These are phyloP conservation scores for Sonneratia caseolaris DNA, from an alignment of 345 rosid species.

Conservation along the genomic window DNA sequence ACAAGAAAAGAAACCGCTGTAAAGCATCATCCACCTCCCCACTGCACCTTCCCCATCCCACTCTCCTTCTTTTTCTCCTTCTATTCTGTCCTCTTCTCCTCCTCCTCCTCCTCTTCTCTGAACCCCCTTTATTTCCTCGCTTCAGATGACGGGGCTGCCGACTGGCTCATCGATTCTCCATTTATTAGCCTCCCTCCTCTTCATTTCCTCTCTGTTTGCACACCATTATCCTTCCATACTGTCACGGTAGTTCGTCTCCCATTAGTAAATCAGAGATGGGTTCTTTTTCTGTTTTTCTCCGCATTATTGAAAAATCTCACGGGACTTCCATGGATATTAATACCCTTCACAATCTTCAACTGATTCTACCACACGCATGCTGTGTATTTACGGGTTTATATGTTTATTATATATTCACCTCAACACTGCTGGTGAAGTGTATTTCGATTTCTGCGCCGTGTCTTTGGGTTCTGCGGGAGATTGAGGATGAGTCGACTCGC, in stretches of 20 bases:
- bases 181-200: neutral
- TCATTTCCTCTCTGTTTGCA: neutral
- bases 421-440: neutral
- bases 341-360: conserved; percentile 4
- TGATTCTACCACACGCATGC: neutral
- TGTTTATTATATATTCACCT: neutral
- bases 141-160: neutral
- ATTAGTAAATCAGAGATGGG: conserved; percentile 3
- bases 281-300: neutral
- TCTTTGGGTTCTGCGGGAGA: conserved; percentile 1
- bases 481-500: conserved; percentile 38
- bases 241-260: neutral
- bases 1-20: conserved; percentile 4
- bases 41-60: neutral
- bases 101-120: neutral
- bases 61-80: conserved; percentile 4
- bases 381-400: neutral
- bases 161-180: neutral
- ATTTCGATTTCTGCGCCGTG: neutral
- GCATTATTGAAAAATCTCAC: conserved; percentile 24
- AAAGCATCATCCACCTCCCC: neutral
- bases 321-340: conserved; percentile 27
- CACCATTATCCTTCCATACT: neutral
- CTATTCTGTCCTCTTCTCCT: conserved; percentile 14
- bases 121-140: neutral